phyloP scores from a whole-genome alignment of 2,329 filamentous ascomycete genomes.

The Colletotrichum sp. region DNA sequence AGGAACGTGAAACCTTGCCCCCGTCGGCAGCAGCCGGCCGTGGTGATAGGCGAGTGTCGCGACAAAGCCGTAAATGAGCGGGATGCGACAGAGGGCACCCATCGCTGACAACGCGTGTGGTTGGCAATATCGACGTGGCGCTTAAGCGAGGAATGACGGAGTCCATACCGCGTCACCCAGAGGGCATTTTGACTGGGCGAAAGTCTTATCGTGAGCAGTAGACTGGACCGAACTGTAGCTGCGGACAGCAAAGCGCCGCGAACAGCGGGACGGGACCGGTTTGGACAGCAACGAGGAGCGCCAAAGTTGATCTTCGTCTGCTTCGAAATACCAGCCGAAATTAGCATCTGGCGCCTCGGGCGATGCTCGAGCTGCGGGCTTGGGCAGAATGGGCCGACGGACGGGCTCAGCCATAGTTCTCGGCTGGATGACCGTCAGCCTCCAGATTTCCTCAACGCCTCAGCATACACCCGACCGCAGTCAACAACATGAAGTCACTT shows the following conservation, averaged over 20 bases:
- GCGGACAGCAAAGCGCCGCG: constrained; percentile 7
- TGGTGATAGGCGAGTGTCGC: not conserved
- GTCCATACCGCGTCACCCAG: not conserved
- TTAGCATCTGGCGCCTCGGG: not conserved
- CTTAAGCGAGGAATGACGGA: not conserved
- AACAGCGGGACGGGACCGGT: not conserved
- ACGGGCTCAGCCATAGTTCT: not conserved
- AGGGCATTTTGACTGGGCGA: not conserved
- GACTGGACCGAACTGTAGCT: not conserved
- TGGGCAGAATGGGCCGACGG: not conserved
- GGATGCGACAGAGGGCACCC: not conserved
- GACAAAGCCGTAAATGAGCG: not conserved
- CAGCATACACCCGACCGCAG: not conserved
- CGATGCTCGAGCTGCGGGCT: not conserved
- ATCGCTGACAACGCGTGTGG: not conserved
- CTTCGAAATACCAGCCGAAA: not conserved
- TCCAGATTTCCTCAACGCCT: not conserved
- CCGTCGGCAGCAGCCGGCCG: constrained; percentile 6
- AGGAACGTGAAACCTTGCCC: not conserved
- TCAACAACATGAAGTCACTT: constrained; percentile 9
- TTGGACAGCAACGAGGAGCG: not conserved
- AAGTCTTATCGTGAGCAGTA: not conserved
- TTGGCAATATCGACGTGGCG: not conserved
- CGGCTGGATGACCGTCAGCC: not conserved
- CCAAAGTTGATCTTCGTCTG: not conserved